phyloP scores from a whole-genome alignment of 1,139 yeast species.

The Yamadazyma conglobata region DNA sequence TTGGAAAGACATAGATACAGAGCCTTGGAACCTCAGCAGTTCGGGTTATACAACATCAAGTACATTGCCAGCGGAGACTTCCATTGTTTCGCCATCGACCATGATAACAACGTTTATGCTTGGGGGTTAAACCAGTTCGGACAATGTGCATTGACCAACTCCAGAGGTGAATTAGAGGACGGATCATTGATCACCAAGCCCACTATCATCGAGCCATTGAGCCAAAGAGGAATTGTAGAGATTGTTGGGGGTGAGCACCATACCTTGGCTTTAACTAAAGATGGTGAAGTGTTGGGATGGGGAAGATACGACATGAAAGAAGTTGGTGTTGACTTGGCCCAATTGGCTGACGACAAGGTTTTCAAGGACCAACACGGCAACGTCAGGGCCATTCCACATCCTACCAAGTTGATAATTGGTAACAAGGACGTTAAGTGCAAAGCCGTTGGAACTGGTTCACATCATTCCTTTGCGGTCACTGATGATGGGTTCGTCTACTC shows the following conservation, averaged over 20 bases:
- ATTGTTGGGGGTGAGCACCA: constrained; percentile 96
- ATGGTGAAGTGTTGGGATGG: constrained; percentile 76
- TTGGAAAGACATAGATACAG: constrained; percentile 71
- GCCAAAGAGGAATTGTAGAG: constrained; percentile 52
- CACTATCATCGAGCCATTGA: constrained; percentile 59
- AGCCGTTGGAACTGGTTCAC: constrained; percentile 79
- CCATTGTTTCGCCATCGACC: constrained; percentile 89
- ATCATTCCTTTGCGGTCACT: constrained; percentile 85
- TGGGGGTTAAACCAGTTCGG: constrained; percentile 99
- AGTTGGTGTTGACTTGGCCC: constrained; percentile 69
- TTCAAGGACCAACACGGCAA: constrained; percentile 77
- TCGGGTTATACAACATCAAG: constrained; percentile 73
- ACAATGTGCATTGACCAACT: constrained; percentile 78
- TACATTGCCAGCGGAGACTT: constrained; percentile 91
- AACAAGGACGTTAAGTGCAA: constrained; percentile 43
- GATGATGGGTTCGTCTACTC: constrained; percentile 82
- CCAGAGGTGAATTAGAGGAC: constrained; percentile 60
- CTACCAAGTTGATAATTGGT: constrained; percentile 53
- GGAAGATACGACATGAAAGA: constrained; percentile 95
- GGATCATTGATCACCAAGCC: constrained; percentile 82
- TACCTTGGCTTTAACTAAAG: constrained; percentile 66
- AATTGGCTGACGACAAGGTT: constrained; percentile 55
- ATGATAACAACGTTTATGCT: constrained; percentile 64
- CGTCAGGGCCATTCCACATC: constrained; percentile 83
- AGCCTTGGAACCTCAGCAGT: constrained; percentile 72